phyloP scores from a whole-genome alignment of 805 yeast genomes.

The Lachancea lanzarotensis region DNA sequence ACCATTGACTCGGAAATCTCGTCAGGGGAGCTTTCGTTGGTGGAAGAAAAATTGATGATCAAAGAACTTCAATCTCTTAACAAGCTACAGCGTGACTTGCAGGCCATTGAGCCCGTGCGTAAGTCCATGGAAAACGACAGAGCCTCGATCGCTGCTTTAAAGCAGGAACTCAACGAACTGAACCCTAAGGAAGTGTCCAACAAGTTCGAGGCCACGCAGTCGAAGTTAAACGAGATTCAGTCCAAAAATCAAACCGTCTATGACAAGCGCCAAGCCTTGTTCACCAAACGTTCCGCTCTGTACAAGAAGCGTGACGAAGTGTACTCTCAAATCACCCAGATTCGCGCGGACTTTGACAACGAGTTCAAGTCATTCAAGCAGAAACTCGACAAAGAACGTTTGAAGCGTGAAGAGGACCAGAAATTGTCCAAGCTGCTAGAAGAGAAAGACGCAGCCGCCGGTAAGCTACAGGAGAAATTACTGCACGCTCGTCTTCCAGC shows the following conservation, averaged over 20 bases:
- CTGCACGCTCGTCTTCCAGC: conserved; percentile 77
- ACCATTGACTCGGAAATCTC: conserved; percentile 69
- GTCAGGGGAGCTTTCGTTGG: conserved; percentile 74
- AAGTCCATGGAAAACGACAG: conserved; percentile 73
- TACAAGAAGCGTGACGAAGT: conserved; percentile 63
- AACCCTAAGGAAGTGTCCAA: conserved; percentile 60
- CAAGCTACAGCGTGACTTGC: conserved; percentile 73
- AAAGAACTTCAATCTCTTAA: conserved; percentile 81
- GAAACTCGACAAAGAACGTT: conserved; percentile 66
- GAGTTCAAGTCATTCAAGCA: conserved; percentile 66
- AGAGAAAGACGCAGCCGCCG: conserved; percentile 46
- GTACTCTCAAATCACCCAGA: conserved; percentile 58
- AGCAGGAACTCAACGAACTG: conserved; percentile 50
- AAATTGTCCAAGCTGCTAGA: conserved; percentile 40
- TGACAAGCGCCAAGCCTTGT: conserved; percentile 59
- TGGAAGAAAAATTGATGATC: conserved; percentile 79
- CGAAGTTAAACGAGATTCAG: conserved; percentile 61
- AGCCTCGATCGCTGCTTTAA: conserved; percentile 66
- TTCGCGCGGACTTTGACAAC: conserved; percentile 67
- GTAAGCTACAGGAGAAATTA: conserved; percentile 63
- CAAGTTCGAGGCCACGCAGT: conserved; percentile 61
- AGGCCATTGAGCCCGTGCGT: conserved; percentile 66
- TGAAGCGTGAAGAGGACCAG: conserved; percentile 54
- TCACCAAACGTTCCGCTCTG: conserved; percentile 58
- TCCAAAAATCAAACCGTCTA: conserved; percentile 52